Conservation (phyloP, 495 filamentous ascomycete species). For the Penicillium riverlandense region DNA sequence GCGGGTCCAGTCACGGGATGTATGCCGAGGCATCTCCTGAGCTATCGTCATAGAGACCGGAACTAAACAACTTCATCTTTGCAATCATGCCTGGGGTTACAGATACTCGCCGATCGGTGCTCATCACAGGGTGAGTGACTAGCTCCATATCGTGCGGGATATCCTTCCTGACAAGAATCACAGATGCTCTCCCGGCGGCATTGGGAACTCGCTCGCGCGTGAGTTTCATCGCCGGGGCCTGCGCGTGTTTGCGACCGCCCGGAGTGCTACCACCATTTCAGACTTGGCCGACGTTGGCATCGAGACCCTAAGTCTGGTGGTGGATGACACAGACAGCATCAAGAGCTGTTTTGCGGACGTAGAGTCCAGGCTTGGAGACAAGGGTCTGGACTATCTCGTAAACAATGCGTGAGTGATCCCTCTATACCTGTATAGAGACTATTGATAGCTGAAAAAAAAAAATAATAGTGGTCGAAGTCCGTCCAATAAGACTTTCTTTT, state of each 20-base stretch:
- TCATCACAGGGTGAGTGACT: slow-evolving; percentile 38
- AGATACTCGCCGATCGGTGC: slow-evolving; percentile 34
- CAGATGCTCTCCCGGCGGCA: slow-evolving; percentile 51
- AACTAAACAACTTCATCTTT: no score
- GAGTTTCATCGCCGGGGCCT: slow-evolving; percentile 46
- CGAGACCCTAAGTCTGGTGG: slow-evolving; percentile 47
- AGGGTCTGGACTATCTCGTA: slow-evolving; percentile 48
- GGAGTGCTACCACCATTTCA: slow-evolving; percentile 38
- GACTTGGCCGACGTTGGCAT: slow-evolving; percentile 42
- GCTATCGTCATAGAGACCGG: background rate
- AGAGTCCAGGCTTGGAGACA: slow-evolving; percentile 30
- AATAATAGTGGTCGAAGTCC: slow-evolving; percentile 29
- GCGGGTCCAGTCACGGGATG: background rate
- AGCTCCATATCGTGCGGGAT: background rate
- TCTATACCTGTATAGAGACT: background rate
- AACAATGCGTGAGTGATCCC: slow-evolving; percentile 50
- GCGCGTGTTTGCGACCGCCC: slow-evolving; percentile 52
- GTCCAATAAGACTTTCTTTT: slow-evolving; percentile 2
- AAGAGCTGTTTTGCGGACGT: slow-evolving; percentile 35
- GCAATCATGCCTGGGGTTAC: slow-evolving; percentile 14
- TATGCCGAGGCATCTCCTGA: slow-evolving; percentile 7
- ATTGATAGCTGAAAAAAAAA: background rate
- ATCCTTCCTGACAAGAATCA: slow-evolving; percentile 1
- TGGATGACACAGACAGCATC: slow-evolving; percentile 42
- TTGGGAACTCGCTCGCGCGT: slow-evolving; percentile 50